A percentile compares a stretch with the other conserved stretches of the same genome.
Conservation (phyloP, 495 filamentous ascomycete genomes). For the Penicillium tannophilum region DNA sequence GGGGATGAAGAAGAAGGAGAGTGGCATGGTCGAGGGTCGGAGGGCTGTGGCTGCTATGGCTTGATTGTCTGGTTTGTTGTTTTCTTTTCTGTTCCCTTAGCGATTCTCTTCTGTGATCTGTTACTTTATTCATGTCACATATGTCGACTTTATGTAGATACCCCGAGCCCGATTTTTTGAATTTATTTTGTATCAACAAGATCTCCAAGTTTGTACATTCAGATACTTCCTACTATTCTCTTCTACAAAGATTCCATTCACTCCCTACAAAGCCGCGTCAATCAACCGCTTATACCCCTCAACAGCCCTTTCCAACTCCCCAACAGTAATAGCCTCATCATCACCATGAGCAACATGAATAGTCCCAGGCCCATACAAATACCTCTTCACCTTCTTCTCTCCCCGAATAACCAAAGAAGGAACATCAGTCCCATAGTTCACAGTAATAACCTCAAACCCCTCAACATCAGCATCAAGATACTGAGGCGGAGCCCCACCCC, state of each 20-base stretch:
- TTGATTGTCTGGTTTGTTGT: not conserved
- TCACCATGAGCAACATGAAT: slow-evolving; percentile 79
- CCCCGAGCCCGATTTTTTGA: not conserved
- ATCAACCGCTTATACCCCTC: slow-evolving; percentile 64
- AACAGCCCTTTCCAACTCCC: slow-evolving; percentile 64
- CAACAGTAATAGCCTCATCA: slow-evolving; percentile 69
- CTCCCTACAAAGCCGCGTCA: not conserved
- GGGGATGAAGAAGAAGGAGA: slow-evolving; percentile 14
- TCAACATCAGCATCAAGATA: slow-evolving; percentile 72
- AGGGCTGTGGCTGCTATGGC: slow-evolving; percentile 4
- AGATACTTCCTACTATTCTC: not conserved
- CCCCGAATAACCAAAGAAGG: slow-evolving; percentile 37
- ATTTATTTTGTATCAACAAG: not conserved
- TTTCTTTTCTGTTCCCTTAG: not conserved
- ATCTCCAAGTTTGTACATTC: not conserved
- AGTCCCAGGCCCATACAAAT: slow-evolving; percentile 75
- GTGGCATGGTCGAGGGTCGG: not conserved
- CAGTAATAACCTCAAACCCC: slow-evolving; percentile 67
- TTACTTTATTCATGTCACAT: not conserved
- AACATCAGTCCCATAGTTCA: slow-evolving; percentile 65
- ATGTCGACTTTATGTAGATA: not conserved
- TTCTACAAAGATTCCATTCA: not conserved
- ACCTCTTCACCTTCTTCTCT: slow-evolving; percentile 64
- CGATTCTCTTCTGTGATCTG: not conserved
- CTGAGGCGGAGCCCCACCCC: slow-evolving; percentile 70